Percentiles rank a stretch among this genome's conserved stretches.
Conservation (phyloP, 1,284 basidiomycete genomes). For the Wallemia ichthyophaga region DNA sequence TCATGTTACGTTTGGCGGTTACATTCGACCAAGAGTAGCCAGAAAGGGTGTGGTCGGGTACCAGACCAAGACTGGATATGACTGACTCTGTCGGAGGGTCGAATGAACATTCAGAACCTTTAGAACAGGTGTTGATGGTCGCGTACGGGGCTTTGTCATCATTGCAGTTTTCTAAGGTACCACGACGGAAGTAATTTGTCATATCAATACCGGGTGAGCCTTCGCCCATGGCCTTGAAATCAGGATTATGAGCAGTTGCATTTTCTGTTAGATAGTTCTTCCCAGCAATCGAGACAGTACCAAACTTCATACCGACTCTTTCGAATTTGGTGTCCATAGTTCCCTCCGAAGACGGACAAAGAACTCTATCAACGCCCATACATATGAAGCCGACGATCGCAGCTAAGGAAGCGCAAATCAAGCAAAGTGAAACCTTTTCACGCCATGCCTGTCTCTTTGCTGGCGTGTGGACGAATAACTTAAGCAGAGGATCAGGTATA, state of each 20-base stretch:
- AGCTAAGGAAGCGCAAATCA: slow-evolving; percentile 51
- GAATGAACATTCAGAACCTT: slow-evolving; percentile 3
- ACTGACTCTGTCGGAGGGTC: not conserved
- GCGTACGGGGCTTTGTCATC: slow-evolving; percentile 28
- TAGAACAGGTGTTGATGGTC: slow-evolving; percentile 35
- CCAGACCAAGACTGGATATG: not conserved
- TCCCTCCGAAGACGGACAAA: slow-evolving; percentile 35
- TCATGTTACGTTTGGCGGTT: slow-evolving; percentile 30
- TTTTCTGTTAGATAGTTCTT: slow-evolving; percentile 27
- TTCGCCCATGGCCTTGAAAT: slow-evolving; percentile 29
- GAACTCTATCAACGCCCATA: slow-evolving; percentile 68
- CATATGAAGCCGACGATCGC: slow-evolving; percentile 65
- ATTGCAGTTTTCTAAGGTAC: slow-evolving; percentile 19
- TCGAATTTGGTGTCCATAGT: slow-evolving; percentile 8
- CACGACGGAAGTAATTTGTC: slow-evolving; percentile 48
- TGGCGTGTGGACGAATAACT: slow-evolving; percentile 2
- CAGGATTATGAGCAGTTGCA: slow-evolving; percentile 23
- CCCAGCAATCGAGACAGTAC: not conserved
- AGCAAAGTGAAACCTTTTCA: slow-evolving; percentile 82
- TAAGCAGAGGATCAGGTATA: slow-evolving; percentile 9
- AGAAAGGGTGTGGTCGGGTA: slow-evolving; percentile 26
- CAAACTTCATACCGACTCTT: slow-evolving; percentile 9
- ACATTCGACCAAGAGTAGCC: slow-evolving; percentile 73
- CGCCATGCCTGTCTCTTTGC: slow-evolving; percentile 71
- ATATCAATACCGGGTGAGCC: slow-evolving; percentile 51